Evolutionary conservation across 129 eudicot species (phyloP).

Genomic region (Oenanthe sinensis): DNA sequence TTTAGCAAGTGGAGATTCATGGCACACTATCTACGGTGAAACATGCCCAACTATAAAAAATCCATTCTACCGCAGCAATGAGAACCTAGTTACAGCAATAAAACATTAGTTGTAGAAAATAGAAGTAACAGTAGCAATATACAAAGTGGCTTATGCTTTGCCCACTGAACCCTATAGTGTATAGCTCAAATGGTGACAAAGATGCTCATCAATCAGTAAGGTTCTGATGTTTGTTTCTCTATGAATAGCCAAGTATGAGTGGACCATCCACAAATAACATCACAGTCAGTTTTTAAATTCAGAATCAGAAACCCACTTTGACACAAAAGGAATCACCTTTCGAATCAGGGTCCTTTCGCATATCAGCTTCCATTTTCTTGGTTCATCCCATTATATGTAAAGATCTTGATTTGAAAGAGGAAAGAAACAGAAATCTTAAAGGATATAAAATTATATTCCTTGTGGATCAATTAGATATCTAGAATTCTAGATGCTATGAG

Average conservation of each 20-base stretch:
- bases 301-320: conserved; percentile 46
- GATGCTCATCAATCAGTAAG: conserved; percentile 24
- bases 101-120: conserved; percentile 10
- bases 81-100: conserved; percentile 5
- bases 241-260: conserved; percentile 4
- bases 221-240: not conserved
- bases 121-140: not conserved
- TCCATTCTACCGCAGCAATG: not conserved
- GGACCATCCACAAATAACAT: conserved; percentile 21
- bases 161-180: conserved; percentile 2
- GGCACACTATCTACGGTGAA: conserved; percentile 30
- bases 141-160: conserved; percentile 13
- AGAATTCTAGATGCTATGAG: conserved; percentile 30
- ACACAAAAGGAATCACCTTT: conserved; percentile 14
- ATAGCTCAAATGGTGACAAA: conserved; percentile 19
- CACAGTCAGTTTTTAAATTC: conserved; percentile 11
- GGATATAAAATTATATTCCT: conserved; percentile 30
- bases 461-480: not conserved
- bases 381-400: conserved; percentile 14
- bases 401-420: conserved; percentile 3
- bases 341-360: conserved; percentile 30
- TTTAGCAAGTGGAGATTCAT: conserved; percentile 18
- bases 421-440: conserved; percentile 17
- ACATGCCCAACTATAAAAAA: conserved; percentile 7
- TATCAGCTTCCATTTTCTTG: conserved; percentile 19